Conservation (phyloP, 2,329 filamentous ascomycete genomes). For the Monosporascus ibericus region DNA sequence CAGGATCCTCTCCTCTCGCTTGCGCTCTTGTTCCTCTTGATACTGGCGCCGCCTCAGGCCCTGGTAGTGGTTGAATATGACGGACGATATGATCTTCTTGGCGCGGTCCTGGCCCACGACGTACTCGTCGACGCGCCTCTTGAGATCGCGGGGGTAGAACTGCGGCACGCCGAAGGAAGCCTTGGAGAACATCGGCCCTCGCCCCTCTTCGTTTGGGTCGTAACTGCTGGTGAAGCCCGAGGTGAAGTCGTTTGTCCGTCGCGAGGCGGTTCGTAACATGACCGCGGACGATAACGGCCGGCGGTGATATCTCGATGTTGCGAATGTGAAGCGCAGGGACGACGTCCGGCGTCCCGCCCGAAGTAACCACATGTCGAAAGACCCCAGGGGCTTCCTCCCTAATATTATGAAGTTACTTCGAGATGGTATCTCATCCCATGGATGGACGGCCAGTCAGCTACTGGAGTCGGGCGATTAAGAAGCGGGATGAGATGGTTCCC, state of each 20-base stretch:
- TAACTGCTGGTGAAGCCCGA: conserved; percentile 55
- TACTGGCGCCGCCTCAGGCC: conserved; percentile 72
- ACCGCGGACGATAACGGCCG: conserved; percentile 15
- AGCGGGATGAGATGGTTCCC: too few relatives aligned
- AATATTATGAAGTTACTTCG: background rate
- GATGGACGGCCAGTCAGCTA: background rate
- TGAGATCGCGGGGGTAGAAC: conserved; percentile 65
- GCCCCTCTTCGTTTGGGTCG: conserved; percentile 48
- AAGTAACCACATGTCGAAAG: background rate
- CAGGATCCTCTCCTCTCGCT: conserved; percentile 56
- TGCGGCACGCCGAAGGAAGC: conserved; percentile 52
- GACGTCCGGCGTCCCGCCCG: background rate
- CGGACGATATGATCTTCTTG: conserved; percentile 87
- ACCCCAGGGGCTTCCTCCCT: background rate
- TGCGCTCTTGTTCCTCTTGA: conserved; percentile 62
- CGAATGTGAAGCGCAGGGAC: background rate
- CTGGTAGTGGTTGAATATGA: conserved; percentile 96
- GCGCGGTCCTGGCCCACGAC: conserved; percentile 93
- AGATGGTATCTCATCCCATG: background rate
- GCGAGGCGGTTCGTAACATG: conserved; percentile 19
- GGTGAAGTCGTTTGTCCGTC: conserved; percentile 44
- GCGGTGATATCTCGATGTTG: conserved; percentile 20
- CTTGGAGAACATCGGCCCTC: conserved; percentile 56
- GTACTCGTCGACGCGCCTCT: conserved; percentile 89
- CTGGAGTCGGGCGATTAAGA: too few relatives aligned